Percentiles rank a stretch among this genome's conserved stretches.
Evolutionary conservation across 805 yeast species (phyloP).

Genomic region (Nakazawaea ishiwadae): DNA sequence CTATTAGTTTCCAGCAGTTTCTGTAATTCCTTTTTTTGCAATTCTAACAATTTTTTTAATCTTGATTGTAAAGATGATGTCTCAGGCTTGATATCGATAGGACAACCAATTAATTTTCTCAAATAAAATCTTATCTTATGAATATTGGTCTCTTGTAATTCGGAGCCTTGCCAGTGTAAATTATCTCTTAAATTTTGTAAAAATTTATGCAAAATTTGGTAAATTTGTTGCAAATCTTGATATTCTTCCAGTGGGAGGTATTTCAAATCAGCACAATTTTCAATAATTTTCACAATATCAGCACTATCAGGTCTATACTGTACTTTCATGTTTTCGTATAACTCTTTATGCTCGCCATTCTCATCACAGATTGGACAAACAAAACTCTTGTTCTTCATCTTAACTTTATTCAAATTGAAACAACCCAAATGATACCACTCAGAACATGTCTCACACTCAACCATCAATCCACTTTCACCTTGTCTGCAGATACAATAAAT

Average conservation of each 20-base stretch:
- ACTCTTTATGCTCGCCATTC: conserved; percentile 14
- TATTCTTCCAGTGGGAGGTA: conserved; percentile 9
- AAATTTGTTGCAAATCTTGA: conserved; percentile 2
- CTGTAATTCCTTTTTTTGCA: neutral
- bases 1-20: no score
- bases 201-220: neutral
- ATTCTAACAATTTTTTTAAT: neutral
- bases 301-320: neutral
- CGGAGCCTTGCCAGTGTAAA: conserved; percentile 2
- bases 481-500: conserved; percentile 60
- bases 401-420: conserved; percentile 31
- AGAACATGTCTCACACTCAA: conserved; percentile 63
- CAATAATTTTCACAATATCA: neutral
- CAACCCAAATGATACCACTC: conserved; percentile 72
- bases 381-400: conserved; percentile 29
- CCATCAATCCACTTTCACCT: conserved; percentile 57
- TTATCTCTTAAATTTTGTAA: neutral
- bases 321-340: conserved; percentile 13
- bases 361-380: conserved; percentile 54
- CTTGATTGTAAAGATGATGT: conserved; percentile 19
- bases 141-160: conserved; percentile 17
- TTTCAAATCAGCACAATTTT: conserved; percentile 1
- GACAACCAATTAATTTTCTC: conserved; percentile 45
- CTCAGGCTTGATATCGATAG: conserved; percentile 29
- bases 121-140: conserved; percentile 34